These are phyloP conservation scores for Cryoendolithus antarcticus DNA, from an alignment of 2,329 filamentous ascomycete species.

Conservation along the genomic window DNA sequence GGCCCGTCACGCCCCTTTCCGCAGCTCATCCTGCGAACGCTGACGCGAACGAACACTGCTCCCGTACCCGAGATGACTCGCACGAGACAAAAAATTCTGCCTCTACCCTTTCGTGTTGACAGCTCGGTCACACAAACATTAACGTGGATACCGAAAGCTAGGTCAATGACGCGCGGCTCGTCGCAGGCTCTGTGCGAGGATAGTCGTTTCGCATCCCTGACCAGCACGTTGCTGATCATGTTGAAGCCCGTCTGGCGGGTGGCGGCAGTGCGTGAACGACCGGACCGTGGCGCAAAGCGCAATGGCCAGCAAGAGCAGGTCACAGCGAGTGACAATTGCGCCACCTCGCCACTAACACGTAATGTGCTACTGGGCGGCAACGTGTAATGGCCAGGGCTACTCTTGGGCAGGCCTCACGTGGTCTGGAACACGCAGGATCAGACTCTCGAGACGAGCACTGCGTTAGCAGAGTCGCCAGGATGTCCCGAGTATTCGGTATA, in stretches of 20 bases:
- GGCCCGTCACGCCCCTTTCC: neutral
- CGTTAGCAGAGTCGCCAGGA: no score
- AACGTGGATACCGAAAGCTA: neutral
- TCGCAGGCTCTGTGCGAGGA: slow-evolving; percentile 2
- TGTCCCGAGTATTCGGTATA: neutral
- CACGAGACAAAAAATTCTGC: slow-evolving; percentile 1
- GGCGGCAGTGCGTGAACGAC: slow-evolving; percentile 1
- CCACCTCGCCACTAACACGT: no score
- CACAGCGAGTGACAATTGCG: no score
- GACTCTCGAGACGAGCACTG: no score
- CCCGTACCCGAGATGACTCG: slow-evolving; percentile 4
- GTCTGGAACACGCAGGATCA: no score
- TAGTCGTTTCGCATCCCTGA: neutral
- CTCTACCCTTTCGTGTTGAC: slow-evolving; percentile 2
- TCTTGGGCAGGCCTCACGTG: no score
- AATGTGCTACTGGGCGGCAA: no score
- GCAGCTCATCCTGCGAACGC: slow-evolving; percentile 3
- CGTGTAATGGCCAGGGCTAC: no score
- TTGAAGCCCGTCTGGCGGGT: neutral
- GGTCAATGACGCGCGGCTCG: slow-evolving; percentile 1
- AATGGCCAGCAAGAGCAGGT: no score
- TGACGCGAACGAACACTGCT: neutral
- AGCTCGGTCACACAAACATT: slow-evolving; percentile 5
- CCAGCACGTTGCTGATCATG: slow-evolving; percentile 4
- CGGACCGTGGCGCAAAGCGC: no score